Evolutionary conservation across 2,329 filamentous ascomycete genomes (phyloP).

Genomic region (Neonectria ditissima): DNA sequence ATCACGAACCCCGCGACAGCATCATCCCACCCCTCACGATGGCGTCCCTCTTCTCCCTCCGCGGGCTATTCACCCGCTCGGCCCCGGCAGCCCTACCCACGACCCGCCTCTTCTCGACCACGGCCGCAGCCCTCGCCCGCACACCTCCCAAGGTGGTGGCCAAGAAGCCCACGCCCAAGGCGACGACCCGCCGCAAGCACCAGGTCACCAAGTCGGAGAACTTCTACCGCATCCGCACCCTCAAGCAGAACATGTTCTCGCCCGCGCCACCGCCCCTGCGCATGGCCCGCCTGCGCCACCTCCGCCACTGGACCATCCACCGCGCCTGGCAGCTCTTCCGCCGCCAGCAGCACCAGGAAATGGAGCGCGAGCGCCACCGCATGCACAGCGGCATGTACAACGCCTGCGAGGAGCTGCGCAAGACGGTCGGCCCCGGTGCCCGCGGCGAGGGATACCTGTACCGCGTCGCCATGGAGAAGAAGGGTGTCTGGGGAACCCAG

Average conservation of each 20-base stretch:
- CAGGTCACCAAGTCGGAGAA: slow-evolving; percentile 51
- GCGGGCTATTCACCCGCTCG: slow-evolving; percentile 47
- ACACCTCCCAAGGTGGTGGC: slow-evolving; percentile 42
- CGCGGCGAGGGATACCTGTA: slow-evolving; percentile 80
- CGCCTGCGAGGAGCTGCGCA: slow-evolving; percentile 86
- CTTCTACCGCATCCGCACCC: slow-evolving; percentile 57
- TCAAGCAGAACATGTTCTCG: slow-evolving; percentile 62
- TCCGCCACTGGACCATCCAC: slow-evolving; percentile 99
- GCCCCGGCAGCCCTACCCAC: slow-evolving; percentile 23
- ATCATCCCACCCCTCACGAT: slow-evolving; percentile 37
- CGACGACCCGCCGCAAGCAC: slow-evolving; percentile 45
- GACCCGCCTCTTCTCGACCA: slow-evolving; percentile 49
- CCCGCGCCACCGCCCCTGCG: slow-evolving; percentile 77
- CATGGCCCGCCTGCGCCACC: slow-evolving; percentile 86
- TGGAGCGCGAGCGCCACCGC: slow-evolving; percentile 79
- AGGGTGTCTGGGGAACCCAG: slow-evolving; percentile 78
- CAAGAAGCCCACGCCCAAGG: slow-evolving; percentile 40
- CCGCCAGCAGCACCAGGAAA: slow-evolving; percentile 72
- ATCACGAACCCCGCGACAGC: slow-evolving; percentile 10
- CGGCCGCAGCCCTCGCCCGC: slow-evolving; percentile 48
- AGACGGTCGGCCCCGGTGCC: slow-evolving; percentile 66
- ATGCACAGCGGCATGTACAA: slow-evolving; percentile 84
- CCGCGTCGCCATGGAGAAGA: slow-evolving; percentile 90
- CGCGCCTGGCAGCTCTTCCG: slow-evolving; percentile 90
- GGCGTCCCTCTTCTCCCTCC: slow-evolving; percentile 46